Evolutionary conservation across 306 rosid species (phyloP).

Genomic region (Fagus crenata): DNA sequence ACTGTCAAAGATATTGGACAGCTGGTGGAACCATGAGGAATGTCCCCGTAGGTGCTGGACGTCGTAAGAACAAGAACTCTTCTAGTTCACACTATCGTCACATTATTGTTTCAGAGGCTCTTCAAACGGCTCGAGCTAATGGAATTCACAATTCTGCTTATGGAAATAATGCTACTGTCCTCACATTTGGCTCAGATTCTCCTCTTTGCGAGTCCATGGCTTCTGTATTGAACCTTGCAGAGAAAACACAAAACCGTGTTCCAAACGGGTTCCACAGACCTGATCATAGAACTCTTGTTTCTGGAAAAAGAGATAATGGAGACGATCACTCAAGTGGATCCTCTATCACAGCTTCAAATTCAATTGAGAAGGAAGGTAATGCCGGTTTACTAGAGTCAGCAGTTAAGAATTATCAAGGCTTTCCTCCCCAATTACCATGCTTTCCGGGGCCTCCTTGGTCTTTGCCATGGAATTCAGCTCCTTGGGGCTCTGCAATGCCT

Average conservation of each 20-base stretch:
- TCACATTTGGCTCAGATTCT: slow-evolving; percentile 64
- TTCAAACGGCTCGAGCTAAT: slow-evolving; percentile 40
- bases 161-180: slow-evolving; percentile 48
- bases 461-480: slow-evolving; percentile 54
- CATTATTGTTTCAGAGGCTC: slow-evolving; percentile 45
- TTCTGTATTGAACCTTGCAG: slow-evolving; percentile 59
- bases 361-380: slow-evolving; percentile 44
- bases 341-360: slow-evolving; percentile 53
- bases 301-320: slow-evolving; percentile 36
- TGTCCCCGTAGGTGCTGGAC: slow-evolving; percentile 85
- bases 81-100: slow-evolving; percentile 49
- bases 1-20: slow-evolving; percentile 93
- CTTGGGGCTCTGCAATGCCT: slow-evolving; percentile 50
- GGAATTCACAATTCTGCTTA: slow-evolving; percentile 43
- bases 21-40: slow-evolving; percentile 88
- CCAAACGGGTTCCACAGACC: slow-evolving; percentile 45
- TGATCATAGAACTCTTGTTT: slow-evolving; percentile 29
- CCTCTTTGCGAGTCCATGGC: slow-evolving; percentile 61
- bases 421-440: slow-evolving; percentile 54
- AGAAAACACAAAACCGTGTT: slow-evolving; percentile 32
- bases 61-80: slow-evolving; percentile 73
- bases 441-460: slow-evolving; percentile 57
- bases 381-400: slow-evolving; percentile 37
- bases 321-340: slow-evolving; percentile 53
- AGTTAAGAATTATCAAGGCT: slow-evolving; percentile 36